Percentiles rank a stretch among this genome's conserved stretches.
Evolutionary conservation across 2,329 filamentous ascomycete species (phyloP).

Genomic region (Cercospora canescens): DNA sequence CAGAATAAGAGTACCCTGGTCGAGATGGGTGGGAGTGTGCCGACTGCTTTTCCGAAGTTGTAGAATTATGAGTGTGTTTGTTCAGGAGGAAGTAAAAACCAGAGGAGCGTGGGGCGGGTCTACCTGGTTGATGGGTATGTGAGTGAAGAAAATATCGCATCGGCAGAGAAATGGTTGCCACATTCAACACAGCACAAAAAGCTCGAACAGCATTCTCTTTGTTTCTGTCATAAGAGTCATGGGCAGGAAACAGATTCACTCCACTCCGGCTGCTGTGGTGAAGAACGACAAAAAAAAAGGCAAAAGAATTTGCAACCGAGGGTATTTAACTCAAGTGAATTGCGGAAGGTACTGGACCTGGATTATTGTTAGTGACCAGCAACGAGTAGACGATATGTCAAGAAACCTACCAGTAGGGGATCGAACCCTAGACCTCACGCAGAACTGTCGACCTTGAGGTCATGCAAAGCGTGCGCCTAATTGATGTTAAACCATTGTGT

Average conservation of each 20-base stretch:
- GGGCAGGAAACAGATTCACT: no score
- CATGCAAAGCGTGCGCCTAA: conserved; percentile 10
- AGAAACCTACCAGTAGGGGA: conserved; percentile 1
- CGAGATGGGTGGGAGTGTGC: conserved; percentile 71
- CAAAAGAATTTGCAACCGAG: not conserved
- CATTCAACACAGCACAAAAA: no score
- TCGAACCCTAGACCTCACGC: conserved; percentile 14
- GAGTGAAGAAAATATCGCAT: no score
- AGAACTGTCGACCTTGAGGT: not conserved
- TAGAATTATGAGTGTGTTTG: not conserved
- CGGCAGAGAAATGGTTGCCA: no score
- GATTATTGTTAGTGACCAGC: no score
- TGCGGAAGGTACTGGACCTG: no score
- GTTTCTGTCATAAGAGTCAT: no score
- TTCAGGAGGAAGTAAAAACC: not conserved
- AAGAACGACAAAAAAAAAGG: not conserved
- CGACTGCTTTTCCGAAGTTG: conserved; percentile 61
- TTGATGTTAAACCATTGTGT: not conserved
- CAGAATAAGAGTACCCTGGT: conserved; percentile 86
- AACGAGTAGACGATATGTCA: no score
- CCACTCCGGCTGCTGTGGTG: no score
- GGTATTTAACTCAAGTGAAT: not conserved
- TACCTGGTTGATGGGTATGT: no score
- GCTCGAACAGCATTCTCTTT: no score
- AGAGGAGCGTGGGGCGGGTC: no score